phyloP scores from a whole-genome alignment of 2,329 filamentous ascomycete genomes.

The Pestalotiopsis sp. region DNA sequence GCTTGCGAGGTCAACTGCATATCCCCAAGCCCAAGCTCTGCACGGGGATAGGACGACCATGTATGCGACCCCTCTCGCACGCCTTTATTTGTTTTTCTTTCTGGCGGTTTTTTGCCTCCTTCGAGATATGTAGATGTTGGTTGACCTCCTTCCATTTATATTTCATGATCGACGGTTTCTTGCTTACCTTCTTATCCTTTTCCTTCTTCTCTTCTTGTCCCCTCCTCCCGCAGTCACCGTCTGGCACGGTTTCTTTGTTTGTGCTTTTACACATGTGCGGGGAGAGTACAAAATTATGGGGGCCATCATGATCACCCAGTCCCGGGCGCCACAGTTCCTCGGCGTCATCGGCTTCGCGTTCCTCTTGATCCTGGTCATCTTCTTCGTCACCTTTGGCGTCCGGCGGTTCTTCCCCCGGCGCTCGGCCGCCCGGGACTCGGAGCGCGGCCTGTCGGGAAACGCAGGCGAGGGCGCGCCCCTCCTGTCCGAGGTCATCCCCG shows the following conservation, averaged over 20 bases:
- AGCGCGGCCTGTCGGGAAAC: background rate
- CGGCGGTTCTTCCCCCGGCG: background rate
- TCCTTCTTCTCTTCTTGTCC: background rate
- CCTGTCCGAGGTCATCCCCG: background rate
- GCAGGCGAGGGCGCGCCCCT: background rate
- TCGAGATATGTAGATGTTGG: background rate
- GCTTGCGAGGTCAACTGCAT: background rate
- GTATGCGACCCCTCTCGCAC: slow-evolving; percentile 4
- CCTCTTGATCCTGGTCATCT: background rate
- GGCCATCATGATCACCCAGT: background rate
- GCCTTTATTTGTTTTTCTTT: background rate
- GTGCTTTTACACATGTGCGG: background rate
- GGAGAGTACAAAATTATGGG: background rate
- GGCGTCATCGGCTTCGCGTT: slow-evolving; percentile 1
- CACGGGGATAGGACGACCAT: background rate
- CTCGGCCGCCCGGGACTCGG: background rate
- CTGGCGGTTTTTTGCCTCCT: background rate
- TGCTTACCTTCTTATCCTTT: background rate
- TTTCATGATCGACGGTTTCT: background rate
- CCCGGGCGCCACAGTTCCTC: background rate
- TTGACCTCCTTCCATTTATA: background rate
- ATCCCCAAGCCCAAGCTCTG: background rate
- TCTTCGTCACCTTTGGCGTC: background rate
- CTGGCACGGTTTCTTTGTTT: background rate
- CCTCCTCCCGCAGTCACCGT: background rate